Evolutionary conservation across 345 rosid genomes (phyloP).

Genomic region (Erysimum cheiranthoides): DNA sequence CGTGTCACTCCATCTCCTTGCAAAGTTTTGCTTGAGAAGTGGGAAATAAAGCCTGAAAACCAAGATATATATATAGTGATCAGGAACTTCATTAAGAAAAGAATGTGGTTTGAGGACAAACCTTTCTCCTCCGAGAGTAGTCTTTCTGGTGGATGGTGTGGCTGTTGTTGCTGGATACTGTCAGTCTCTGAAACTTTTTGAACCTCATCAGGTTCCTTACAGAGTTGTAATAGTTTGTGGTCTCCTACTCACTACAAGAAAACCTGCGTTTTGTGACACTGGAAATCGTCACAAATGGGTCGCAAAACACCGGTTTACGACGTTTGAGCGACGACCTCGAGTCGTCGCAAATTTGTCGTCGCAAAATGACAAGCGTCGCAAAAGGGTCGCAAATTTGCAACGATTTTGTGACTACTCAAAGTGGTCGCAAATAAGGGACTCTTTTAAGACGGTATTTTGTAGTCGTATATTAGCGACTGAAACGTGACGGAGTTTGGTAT

Average conservation of each 20-base stretch:
- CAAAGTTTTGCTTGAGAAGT: conserved; percentile 69
- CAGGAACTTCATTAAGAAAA: conserved; percentile 29
- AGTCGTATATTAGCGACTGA: too few relatives aligned
- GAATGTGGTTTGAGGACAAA: conserved; percentile 37
- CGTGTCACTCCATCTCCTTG: conserved; percentile 61
- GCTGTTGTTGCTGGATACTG: conserved; percentile 39
- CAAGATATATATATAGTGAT: conserved; percentile 24
- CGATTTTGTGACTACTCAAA: too few relatives aligned
- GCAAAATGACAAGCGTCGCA: too few relatives aligned
- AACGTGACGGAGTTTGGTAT: too few relatives aligned
- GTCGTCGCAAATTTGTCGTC: too few relatives aligned
- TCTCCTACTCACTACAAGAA: conserved; percentile 8
- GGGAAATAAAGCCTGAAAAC: conserved; percentile 81
- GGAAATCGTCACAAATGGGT: too few relatives aligned
- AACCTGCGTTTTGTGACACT: too few relatives aligned
- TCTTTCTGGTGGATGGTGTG: conserved; percentile 56
- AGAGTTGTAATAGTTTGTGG: conserved; percentile 28
- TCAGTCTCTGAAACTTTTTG: conserved; percentile 29
- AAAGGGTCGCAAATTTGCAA: too few relatives aligned
- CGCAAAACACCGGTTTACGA: too few relatives aligned
- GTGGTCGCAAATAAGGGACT: too few relatives aligned
- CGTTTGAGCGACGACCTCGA: too few relatives aligned
- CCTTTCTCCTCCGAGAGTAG: conserved; percentile 72
- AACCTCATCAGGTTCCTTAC: conserved; percentile 20
- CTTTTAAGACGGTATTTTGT: too few relatives aligned